Percentiles rank a stretch among this genome's conserved stretches.
Conservation (phyloP, 2,329 filamentous ascomycete genomes). For the Plenodomus lindquistii region DNA sequence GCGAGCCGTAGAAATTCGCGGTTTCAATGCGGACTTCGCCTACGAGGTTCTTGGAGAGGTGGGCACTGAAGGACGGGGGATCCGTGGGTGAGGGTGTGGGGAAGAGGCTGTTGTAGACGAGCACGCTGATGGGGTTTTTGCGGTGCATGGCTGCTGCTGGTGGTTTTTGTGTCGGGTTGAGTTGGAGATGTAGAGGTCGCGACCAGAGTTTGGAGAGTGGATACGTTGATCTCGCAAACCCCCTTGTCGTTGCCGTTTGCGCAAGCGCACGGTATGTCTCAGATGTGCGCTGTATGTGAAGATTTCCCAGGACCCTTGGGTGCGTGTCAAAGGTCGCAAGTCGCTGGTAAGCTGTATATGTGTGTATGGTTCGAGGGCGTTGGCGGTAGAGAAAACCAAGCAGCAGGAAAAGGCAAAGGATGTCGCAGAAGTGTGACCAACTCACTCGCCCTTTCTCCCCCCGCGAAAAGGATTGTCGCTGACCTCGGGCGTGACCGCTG, state of each 20-base stretch:
- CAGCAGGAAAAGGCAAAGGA: conserved; percentile 2
- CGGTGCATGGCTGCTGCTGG: conserved; percentile 65
- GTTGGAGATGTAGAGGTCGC: neutral
- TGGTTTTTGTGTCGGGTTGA: conserved; percentile 3
- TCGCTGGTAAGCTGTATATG: neutral
- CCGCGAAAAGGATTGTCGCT: conserved; percentile 11
- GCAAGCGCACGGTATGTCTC: neutral
- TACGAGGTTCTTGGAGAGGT: conserved; percentile 72
- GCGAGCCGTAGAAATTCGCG: conserved; percentile 75
- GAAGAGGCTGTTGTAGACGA: conserved; percentile 76
- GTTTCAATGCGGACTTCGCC: conserved; percentile 80
- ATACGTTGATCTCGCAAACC: neutral
- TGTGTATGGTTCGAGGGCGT: too few relatives aligned
- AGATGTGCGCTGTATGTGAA: neutral
- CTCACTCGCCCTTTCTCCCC: conserved; percentile 14
- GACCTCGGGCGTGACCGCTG: conserved; percentile 27
- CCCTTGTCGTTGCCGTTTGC: neutral
- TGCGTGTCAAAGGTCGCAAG: neutral
- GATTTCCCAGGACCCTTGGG: neutral
- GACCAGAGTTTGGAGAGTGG: neutral
- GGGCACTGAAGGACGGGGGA: conserved; percentile 70
- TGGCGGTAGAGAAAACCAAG: neutral
- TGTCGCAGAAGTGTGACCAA: conserved; percentile 15
- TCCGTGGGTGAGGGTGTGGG: conserved; percentile 69
- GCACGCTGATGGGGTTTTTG: conserved; percentile 67